Base-by-base conservation (phyloP, 2,329 filamentous ascomycete genomes). In the Cladosporium cucumerinum region DNA sequence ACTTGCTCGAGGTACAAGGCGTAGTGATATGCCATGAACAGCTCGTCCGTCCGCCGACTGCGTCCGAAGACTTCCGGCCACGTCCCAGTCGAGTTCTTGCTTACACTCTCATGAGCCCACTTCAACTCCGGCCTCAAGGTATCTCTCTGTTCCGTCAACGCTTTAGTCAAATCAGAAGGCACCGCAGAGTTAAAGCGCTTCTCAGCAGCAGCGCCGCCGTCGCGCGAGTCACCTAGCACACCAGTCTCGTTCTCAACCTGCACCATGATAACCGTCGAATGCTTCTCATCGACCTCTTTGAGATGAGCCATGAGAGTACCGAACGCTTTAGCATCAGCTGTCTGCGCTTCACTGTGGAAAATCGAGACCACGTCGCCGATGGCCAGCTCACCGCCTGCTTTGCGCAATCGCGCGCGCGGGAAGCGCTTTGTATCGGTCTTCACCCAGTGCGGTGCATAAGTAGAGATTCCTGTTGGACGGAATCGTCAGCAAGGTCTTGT, bases 161-260 rank as follows among this genome's bases (percentile, higher is more conserved):
- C 34, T 49, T 72, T 67, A 28, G 79, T 61, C 8, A 81, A 69
- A 1, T 79, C 74, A 8, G 70, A 55, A 0, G 80, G 79, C 11
- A 81, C 75, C 5, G 75, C 66, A 28, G 75, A 66, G 3, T 64
- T 64, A 68, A 84, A 85, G 0, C 69, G 75, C 57, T 76, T 70
- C 21, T 83, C 74, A 1, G 81, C 82, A 6, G 71, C 70, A 1
- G 69, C 69, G 3, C 77, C 81, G 2, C 79, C 74, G 68, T 85
- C 84, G 25, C 82, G 76, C 8, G 80, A 84, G 68, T 85, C 83
- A 0, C 83, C 82, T 0, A 85, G 73, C 0, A 85, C 66, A 0
- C 84, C 84, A 0, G 78, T 78, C 72, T 86, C 84, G 49, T 86
- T 86, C 71, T 86, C 81, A n/a, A 86, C 83, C 66, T 86, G 84